A percentile compares a stretch with the other conserved stretches of the same genome.
Evolutionary conservation across 1,139 yeast genomes (phyloP).

Genomic region (Magnusiomyces starmeri): DNA sequence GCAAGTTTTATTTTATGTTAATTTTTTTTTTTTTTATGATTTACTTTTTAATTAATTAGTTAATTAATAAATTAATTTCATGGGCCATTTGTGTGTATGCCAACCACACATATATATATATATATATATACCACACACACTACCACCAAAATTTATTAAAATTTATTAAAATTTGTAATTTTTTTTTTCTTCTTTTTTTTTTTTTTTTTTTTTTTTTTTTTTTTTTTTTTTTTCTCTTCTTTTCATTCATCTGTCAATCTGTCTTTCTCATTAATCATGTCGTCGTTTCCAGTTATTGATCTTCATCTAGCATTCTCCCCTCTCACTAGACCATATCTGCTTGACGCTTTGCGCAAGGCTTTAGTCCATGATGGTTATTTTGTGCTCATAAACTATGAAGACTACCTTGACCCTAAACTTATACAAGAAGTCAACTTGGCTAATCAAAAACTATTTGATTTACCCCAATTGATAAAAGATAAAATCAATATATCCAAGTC

Average conservation of each 20-base stretch:
- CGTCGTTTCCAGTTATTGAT: slow-evolving; percentile 10
- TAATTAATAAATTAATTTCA: no score
- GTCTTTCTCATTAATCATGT: not conserved
- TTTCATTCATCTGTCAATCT: not conserved
- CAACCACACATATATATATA: no score
- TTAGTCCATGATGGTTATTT: slow-evolving; percentile 14
- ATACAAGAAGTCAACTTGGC: not conserved
- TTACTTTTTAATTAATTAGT: no score
- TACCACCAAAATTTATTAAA: no score
- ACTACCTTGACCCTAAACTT: not conserved
- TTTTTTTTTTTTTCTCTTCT: not conserved
- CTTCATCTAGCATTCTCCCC: slow-evolving; percentile 11
- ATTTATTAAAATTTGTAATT: not conserved
- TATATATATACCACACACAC: no score
- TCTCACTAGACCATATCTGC: slow-evolving; percentile 7
- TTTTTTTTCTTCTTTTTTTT: not conserved
- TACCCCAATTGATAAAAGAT: slow-evolving; percentile 1
- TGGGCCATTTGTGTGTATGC: no score
- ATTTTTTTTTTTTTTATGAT: no score
- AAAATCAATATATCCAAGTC: slow-evolving; percentile 8
- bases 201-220: not conserved
- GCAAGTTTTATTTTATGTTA: no score
- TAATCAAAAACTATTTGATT: not conserved
- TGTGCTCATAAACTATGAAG: slow-evolving; percentile 8
- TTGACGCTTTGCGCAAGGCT: slow-evolving; percentile 10